These are phyloP conservation scores for Magnolia kwangsiensis DNA, from an alignment of 164 flowering plant species.

Conservation along the genomic window DNA sequence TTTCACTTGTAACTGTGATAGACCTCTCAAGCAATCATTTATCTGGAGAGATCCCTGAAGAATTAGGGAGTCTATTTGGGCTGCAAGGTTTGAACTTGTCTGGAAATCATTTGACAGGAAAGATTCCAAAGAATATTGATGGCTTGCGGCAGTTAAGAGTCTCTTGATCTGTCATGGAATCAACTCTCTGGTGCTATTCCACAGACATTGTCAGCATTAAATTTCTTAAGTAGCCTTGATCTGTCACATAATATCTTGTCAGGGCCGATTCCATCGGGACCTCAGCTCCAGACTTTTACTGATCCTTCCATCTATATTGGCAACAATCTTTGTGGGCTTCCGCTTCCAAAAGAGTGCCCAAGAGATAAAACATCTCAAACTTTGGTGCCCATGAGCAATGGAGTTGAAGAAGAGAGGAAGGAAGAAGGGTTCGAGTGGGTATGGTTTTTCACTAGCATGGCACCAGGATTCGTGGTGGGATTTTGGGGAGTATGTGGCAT, in stretches of 20 bases:
- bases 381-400: no score
- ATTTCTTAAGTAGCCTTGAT: neutral
- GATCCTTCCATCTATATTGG: slow-evolving; percentile 5
- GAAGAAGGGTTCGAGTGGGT: neutral
- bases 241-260: slow-evolving; percentile 12
- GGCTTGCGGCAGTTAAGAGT: slow-evolving; percentile 1
- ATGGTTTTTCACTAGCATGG: slow-evolving; percentile 11
- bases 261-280: slow-evolving; percentile 1
- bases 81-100: slow-evolving; percentile 6
- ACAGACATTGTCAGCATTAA: neutral
- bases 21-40: slow-evolving; percentile 19
- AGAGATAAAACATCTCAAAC: neutral
- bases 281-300: neutral
- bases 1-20: neutral
- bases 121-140: slow-evolving; percentile 10
- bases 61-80: neutral
- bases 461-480: slow-evolving; percentile 14
- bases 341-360: neutral
- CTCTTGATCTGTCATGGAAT: slow-evolving; percentile 7
- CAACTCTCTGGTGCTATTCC: slow-evolving; percentile 7
- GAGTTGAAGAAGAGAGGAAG: neutral
- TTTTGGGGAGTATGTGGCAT: slow-evolving; percentile 8
- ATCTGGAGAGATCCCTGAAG: slow-evolving; percentile 3
- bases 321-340: slow-evolving; percentile 16
- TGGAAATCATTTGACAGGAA: slow-evolving; percentile 8